phyloP scores from a whole-genome alignment of 2,329 filamentous ascomycete species.

The Aulographum hederae region DNA sequence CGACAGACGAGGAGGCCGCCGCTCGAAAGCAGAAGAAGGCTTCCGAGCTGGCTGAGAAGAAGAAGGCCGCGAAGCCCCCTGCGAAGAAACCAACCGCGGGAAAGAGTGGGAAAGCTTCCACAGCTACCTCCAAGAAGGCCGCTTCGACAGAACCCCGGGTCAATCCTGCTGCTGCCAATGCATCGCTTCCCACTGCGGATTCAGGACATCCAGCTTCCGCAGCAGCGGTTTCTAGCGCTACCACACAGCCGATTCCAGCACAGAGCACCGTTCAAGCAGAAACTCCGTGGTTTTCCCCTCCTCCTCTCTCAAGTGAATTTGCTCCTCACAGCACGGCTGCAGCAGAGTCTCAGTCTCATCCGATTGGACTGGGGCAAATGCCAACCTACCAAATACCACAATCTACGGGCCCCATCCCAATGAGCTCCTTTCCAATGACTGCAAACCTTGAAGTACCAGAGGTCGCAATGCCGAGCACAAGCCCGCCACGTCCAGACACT shows the following conservation, averaged over 20 bases:
- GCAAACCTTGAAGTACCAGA: too few relatives aligned
- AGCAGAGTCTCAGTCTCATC: too few relatives aligned
- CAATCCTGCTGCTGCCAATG: too few relatives aligned
- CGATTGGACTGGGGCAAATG: too few relatives aligned
- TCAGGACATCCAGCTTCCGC: too few relatives aligned
- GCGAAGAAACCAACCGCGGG: conserved; percentile 5
- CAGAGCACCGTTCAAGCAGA: too few relatives aligned
- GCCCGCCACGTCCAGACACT: conserved; percentile 17
- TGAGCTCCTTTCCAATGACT: neutral
- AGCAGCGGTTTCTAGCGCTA: too few relatives aligned
- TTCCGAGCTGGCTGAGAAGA: conserved; percentile 21
- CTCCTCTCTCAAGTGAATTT: too few relatives aligned
- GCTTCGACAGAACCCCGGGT: neutral
- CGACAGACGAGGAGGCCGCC: conserved; percentile 37
- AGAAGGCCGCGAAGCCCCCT: conserved; percentile 8
- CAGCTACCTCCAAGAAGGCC: neutral
- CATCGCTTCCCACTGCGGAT: too few relatives aligned
- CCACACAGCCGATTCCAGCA: too few relatives aligned
- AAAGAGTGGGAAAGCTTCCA: conserved; percentile 5
- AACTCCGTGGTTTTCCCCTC: too few relatives aligned
- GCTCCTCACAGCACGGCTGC: too few relatives aligned
- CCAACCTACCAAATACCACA: neutral
- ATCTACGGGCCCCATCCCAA: neutral
- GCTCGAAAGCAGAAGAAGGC: conserved; percentile 27
- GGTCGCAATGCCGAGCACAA: conserved; percentile 9